A percentile compares a stretch with the other conserved stretches of the same genome.
Conservation (phyloP, 2,329 filamentous ascomycete species). For the Aspergillus versicolor region DNA sequence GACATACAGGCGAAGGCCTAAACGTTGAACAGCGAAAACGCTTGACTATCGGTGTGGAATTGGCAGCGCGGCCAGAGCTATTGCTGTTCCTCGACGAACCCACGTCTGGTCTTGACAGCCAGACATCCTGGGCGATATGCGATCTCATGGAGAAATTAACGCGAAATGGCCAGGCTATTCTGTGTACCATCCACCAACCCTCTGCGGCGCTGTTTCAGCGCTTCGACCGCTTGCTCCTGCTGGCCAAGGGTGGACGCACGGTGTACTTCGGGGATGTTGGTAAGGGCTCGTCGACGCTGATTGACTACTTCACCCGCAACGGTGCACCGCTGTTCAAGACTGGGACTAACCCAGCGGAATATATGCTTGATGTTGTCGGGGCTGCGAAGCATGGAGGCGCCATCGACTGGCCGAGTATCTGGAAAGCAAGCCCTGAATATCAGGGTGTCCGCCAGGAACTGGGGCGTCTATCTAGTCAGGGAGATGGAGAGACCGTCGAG, state of each 20-base stretch:
- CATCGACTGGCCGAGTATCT: slow-evolving; percentile 64
- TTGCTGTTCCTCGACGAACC: slow-evolving; percentile 93
- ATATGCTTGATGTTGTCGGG: slow-evolving; percentile 63
- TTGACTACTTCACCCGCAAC: slow-evolving; percentile 64
- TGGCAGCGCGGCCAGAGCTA: slow-evolving; percentile 85
- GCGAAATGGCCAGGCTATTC: slow-evolving; percentile 83
- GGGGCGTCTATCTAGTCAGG: slow-evolving; percentile 16
- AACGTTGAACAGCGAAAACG: slow-evolving; percentile 68
- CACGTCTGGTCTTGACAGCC: slow-evolving; percentile 87
- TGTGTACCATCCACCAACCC: slow-evolving; percentile 98
- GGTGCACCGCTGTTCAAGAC: slow-evolving; percentile 58
- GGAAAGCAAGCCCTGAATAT: slow-evolving; percentile 54
- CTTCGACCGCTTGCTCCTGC: slow-evolving; percentile 66
- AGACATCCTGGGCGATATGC: slow-evolving; percentile 90
- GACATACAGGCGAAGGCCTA: slow-evolving; percentile 46
- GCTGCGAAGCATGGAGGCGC: slow-evolving; percentile 66
- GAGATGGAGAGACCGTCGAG: slow-evolving; percentile 40
- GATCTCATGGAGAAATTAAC: slow-evolving; percentile 86
- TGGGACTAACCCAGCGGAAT: slow-evolving; percentile 72
- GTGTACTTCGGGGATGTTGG: slow-evolving; percentile 71
- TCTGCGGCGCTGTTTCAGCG: slow-evolving; percentile 91
- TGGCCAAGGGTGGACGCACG: slow-evolving; percentile 64
- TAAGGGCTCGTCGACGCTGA: slow-evolving; percentile 55
- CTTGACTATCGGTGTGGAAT: slow-evolving; percentile 89
- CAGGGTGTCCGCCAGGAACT: too few relatives aligned